Base-by-base conservation (phyloP, 192 early-diverging fungal genomes). In the Martensiomyces pterosporus region DNA sequence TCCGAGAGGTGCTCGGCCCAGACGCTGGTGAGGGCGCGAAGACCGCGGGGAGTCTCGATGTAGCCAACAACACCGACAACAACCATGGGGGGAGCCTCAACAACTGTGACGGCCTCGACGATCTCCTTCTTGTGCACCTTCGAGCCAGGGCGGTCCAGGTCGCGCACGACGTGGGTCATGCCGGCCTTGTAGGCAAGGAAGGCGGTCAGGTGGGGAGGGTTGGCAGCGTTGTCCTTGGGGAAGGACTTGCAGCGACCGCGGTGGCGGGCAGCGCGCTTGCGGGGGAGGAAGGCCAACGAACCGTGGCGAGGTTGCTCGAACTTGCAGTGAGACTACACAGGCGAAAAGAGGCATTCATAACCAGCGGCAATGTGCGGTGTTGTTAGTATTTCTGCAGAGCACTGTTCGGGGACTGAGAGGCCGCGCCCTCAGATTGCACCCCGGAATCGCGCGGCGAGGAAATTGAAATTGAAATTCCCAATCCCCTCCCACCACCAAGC, bases 81-180 rank as follows among this genome's bases (percentile, higher is more conserved):
- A 39, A 94, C 90, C 77, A 99, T 83, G 38, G 97, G 90, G 50
- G 97, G 94, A 24, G 94, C 90, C 81, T 99, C 97, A 55, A 99
- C 85, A 71, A 99, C 82, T 55, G 94, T 93, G 57, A 94, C 94
- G 34, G 97, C 92, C 82, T 99, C 97, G 64, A 99, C 97, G 36
- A 99, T 83, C 80, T 99, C 97, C 91, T 97, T 97, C 90, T 97
- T 99, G 87, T 99, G 88, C 82, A 93, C 89, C 88, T 99, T 98
- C 78, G 95, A 93, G 47, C 90, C 92, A 51, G 97, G 94, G 76
- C 97, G 91, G 72, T 97, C 93, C 48, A 99, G 72, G 81, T 99
- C 97, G 58, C 97, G 93, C 58, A 99, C 97, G 79, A 99, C 83
- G 82, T 99, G 94, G 67, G 93, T 97, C 97, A 99, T 99, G 77